Evolutionary conservation across 148 eudicot species (phyloP), one percentile per base, ranked within the genome.

Genomic region (Drosera capensis): DNA sequence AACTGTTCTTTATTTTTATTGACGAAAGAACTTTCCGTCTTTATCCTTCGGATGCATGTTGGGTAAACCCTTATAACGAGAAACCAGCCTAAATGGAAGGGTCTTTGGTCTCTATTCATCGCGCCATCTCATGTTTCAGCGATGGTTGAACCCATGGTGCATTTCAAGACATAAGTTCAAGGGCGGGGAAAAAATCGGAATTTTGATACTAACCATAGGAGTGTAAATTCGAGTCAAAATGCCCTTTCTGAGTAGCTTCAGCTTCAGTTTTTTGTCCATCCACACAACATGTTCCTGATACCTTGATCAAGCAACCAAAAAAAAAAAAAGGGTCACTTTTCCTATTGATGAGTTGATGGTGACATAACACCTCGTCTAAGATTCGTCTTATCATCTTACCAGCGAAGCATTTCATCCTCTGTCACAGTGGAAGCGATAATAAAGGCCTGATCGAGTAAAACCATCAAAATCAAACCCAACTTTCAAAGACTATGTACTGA

Each of bases 391-490:
- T 18, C 24, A 2, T 1, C 16, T 57, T 68, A 77, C 83, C 84
- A 77, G 41, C 44, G 71, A 40, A 59, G 69, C 84, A 73, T 73
- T 60, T 77, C 77, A 25, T 65, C 67, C 38, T 61, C 67, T 43
- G 69, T 67, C 12, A 68, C 78, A 45, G 70, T 67, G 20, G 77
- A 77, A 55, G 84, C 84, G 64, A 77, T 70, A 9, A 77, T 73
- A 54, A 73, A 77, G 6, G 84, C 84, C 84, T 77, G 66, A 1
- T 17, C 8, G 11, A 22, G 1, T 41, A 7, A 41, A 41, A 11
- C 45, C 38, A 46, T 34, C 28, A 2, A 5, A 11, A 23, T 43
- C 34, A 17, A 34, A 2, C 13, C n/a, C 38, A 4, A 9, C 5
- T 4, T 5, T 2, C 11, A 34, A 15, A 13, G n/a, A 9, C 14